Evolutionary conservation across 73 alveolate species (phyloP).

Genomic region (Tetrahymena malaccensis): DNA sequence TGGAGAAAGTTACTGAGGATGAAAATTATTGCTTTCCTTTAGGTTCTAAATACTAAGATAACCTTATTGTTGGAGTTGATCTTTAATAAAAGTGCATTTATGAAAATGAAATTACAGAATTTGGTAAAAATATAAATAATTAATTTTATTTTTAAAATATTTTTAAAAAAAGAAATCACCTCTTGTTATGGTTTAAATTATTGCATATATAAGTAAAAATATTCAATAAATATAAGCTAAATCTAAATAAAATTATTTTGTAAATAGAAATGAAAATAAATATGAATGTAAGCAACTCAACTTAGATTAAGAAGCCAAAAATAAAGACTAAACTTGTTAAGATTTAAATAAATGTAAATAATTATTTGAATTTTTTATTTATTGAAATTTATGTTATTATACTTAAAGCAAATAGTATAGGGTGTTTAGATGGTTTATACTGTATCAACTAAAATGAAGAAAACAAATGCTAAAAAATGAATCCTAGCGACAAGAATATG

Average conservation of each 20-base stretch:
- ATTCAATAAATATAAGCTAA: too few species aligned
- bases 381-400: too few species aligned
- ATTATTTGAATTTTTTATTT: too few species aligned
- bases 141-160: too few species aligned
- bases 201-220: not conserved
- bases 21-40: not conserved
- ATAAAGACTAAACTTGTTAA: not conserved
- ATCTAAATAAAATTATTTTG: not conserved
- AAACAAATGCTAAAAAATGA: not conserved
- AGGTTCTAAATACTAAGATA: not conserved
- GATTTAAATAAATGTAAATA: not conserved
- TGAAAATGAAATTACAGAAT: not conserved
- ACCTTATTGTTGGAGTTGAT: not conserved
- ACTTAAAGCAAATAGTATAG: not conserved
- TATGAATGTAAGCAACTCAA: not conserved
- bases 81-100: not conserved
- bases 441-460: not conserved
- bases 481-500: not conserved
- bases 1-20: not conserved
- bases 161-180: not conserved
- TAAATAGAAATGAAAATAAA: too few species aligned
- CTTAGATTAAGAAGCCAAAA: not conserved
- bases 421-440: not conserved
- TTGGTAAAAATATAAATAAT: not conserved
- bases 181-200: not conserved